Evolutionary conservation across 352 stramenopile genomes (phyloP).

Genomic region (Chloridella minuta): DNA sequence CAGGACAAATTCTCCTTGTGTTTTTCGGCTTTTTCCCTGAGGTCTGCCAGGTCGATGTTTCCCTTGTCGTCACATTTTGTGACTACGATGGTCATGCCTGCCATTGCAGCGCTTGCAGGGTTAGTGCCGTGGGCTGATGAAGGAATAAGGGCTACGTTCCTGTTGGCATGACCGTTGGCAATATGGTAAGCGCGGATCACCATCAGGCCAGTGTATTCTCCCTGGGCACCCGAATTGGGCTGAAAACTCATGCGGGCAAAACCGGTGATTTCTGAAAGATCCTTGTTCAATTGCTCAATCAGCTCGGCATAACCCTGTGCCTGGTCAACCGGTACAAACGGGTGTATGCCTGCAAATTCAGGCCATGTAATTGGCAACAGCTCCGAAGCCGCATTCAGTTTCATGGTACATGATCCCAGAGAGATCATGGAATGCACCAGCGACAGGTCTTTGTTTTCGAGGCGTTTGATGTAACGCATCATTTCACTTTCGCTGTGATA

Average conservation of each 20-base stretch:
- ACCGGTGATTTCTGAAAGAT: conserved; percentile 83
- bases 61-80: conserved; percentile 70
- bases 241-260: conserved; percentile 82
- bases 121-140: conserved; percentile 94
- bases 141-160: conserved; percentile 89
- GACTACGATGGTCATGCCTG: conserved; percentile 73
- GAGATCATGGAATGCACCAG: conserved; percentile 99
- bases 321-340: conserved; percentile 71
- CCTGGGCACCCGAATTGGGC: conserved; percentile 81
- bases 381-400: conserved; percentile 85
- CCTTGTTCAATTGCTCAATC: conserved; percentile 68
- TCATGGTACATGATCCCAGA: conserved; percentile 98
- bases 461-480: conserved; percentile 78
- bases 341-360: conserved; percentile 84
- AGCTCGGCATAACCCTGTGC: conserved; percentile 73
- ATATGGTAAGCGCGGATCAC: conserved; percentile 77
- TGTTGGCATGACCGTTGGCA: conserved; percentile 48
- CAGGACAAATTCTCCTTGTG: conserved; percentile 69
- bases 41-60: conserved; percentile 70
- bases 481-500: conserved; percentile 62
- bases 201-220: conserved; percentile 82
- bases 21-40: conserved; percentile 65
- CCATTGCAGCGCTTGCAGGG: conserved; percentile 74
- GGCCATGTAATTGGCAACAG: conserved; percentile 81
- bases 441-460: conserved; percentile 88